Percentiles rank a stretch among this genome's conserved stretches.
phyloP scores from a whole-genome alignment of 139 green algal species.

The Ostreobium quekettii region DNA sequence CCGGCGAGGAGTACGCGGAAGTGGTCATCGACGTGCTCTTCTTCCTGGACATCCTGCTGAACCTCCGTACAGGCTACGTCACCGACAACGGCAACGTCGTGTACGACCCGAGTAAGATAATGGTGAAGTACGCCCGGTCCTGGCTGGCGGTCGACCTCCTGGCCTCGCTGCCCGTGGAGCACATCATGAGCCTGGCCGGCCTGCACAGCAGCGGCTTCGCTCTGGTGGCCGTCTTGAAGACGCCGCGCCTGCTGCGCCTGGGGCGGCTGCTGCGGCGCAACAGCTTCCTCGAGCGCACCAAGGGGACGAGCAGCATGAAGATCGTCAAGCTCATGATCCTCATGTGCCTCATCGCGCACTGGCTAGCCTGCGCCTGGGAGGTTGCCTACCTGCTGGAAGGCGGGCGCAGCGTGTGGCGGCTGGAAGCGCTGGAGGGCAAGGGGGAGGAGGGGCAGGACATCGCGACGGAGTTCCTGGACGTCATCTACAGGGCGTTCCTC shows the following conservation, averaged over 20 bases:
- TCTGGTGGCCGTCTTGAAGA: slow-evolving; percentile 30
- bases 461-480: slow-evolving; percentile 20
- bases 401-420: slow-evolving; percentile 24
- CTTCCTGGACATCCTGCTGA: slow-evolving; percentile 43
- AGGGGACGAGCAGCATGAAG: slow-evolving; percentile 40
- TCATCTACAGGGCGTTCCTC: slow-evolving; percentile 34
- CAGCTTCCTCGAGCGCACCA: slow-evolving; percentile 51
- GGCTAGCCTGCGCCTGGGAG: slow-evolving; percentile 42
- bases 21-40: slow-evolving; percentile 38
- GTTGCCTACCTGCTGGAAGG: slow-evolving; percentile 21
- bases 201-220: slow-evolving; percentile 20
- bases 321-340: slow-evolving; percentile 44
- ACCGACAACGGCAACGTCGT: slow-evolving; percentile 43
- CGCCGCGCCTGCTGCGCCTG: slow-evolving; percentile 48
- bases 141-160: slow-evolving; percentile 53
- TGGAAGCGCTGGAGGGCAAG: too few relatives aligned
- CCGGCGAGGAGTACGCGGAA: slow-evolving; percentile 19
- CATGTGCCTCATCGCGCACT: slow-evolving; percentile 49
- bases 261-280: slow-evolving; percentile 41
- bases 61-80: slow-evolving; percentile 51
- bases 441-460: background rate
- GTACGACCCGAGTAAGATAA: slow-evolving; percentile 24
- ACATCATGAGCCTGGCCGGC: slow-evolving; percentile 29
- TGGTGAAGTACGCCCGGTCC: slow-evolving; percentile 21
- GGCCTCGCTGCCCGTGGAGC: slow-evolving; percentile 47